phyloP scores from a whole-genome alignment of 2,329 filamentous ascomycete species.

The Colletotrichum phormii region DNA sequence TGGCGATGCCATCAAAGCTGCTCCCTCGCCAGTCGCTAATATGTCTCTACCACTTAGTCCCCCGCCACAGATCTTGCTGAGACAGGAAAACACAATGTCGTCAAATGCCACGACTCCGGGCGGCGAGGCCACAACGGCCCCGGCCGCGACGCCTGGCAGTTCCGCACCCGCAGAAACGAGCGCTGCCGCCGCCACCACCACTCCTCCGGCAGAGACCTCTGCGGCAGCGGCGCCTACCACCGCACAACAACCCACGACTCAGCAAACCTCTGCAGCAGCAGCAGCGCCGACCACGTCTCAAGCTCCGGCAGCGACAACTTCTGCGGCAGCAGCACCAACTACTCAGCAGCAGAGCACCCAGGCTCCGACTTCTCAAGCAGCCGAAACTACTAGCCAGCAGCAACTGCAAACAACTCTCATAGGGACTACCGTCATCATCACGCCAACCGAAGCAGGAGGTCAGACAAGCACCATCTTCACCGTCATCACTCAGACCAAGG shows the following conservation, averaged over 20 bases:
- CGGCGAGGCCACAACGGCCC: constrained; percentile 34
- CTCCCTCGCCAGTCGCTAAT: constrained; percentile 40
- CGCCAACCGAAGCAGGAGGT: constrained; percentile 33
- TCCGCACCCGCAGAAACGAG: constrained; percentile 12
- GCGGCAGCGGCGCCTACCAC: constrained; percentile 34
- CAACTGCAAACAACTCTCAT: neutral
- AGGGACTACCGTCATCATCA: constrained; percentile 23
- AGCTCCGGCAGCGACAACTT: constrained; percentile 24
- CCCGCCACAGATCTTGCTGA: constrained; percentile 41
- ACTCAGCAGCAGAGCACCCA: constrained; percentile 11
- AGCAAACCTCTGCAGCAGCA: constrained; percentile 31
- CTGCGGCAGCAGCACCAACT: constrained; percentile 25
- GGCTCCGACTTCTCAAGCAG: constrained; percentile 3
- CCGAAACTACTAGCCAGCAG: neutral
- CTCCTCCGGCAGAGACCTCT: constrained; percentile 27
- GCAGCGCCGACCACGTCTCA: constrained; percentile 36
- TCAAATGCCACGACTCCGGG: constrained; percentile 15
- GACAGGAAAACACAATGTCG: constrained; percentile 45
- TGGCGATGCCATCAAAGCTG: constrained; percentile 4
- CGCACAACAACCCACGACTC: constrained; percentile 24
- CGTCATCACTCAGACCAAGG: constrained; percentile 40
- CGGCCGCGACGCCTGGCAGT: constrained; percentile 19
- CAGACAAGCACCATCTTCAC: constrained; percentile 40
- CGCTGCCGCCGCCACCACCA: constrained; percentile 12
- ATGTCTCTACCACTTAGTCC: constrained; percentile 42